Conservation (phyloP, 768 basidiomycete genomes). For the Pleurotus sapidus region DNA sequence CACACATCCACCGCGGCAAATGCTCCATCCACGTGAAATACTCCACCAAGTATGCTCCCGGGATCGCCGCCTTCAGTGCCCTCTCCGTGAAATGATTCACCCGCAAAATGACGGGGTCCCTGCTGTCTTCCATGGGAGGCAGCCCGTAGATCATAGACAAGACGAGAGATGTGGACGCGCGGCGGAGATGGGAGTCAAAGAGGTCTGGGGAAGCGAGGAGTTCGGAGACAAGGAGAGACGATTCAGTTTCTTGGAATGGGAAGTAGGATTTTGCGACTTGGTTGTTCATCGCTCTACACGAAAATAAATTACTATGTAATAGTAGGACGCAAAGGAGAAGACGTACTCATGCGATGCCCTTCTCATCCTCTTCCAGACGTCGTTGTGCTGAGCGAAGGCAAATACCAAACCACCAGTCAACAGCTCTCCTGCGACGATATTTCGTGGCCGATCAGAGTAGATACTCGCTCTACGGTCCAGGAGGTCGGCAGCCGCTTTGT, state of each 20-base stretch:
- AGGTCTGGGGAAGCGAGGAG: not conserved
- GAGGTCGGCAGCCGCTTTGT: slow-evolving; percentile 14
- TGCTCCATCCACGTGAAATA: slow-evolving; percentile 29
- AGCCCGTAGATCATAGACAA: slow-evolving; percentile 15
- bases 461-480: slow-evolving; percentile 19
- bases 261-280: slow-evolving; percentile 10
- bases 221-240: slow-evolving; percentile 8
- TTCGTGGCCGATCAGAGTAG: slow-evolving; percentile 21
- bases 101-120: slow-evolving; percentile 12
- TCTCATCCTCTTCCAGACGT: slow-evolving; percentile 13
- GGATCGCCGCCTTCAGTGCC: slow-evolving; percentile 24
- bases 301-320: not conserved
- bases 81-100: slow-evolving; percentile 21
- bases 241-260: slow-evolving; percentile 10
- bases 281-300: slow-evolving; percentile 10
- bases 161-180: slow-evolving; percentile 9
- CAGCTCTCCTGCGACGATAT: slow-evolving; percentile 23
- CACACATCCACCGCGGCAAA: slow-evolving; percentile 22
- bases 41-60: slow-evolving; percentile 31
- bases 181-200: slow-evolving; percentile 11
- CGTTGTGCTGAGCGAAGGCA: slow-evolving; percentile 13
- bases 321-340: not conserved
- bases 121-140: slow-evolving; percentile 4
- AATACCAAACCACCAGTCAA: slow-evolving; percentile 16
- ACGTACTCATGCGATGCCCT: slow-evolving; percentile 14